Percentiles rank a stretch among this genome's conserved stretches.
These are phyloP conservation scores for Diospyros lotus DNA, from an alignment of 148 eudicot genomes.

Conservation along the genomic window DNA sequence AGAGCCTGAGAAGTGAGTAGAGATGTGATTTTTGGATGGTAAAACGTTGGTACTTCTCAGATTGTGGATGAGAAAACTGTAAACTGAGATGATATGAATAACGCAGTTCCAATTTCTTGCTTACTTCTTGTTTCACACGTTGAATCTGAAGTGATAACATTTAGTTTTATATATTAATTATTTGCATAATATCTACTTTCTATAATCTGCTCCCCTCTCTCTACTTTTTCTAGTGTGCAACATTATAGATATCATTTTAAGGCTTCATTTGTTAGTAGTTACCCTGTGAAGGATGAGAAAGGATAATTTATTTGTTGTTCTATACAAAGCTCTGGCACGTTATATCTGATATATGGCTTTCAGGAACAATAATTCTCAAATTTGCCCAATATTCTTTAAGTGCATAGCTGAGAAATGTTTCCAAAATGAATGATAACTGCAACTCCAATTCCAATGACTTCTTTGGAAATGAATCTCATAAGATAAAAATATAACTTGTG, in stretches of 20 bases:
- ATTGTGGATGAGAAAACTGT: slow-evolving; percentile 13
- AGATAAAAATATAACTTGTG: too few relatives aligned
- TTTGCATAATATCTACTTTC: neutral
- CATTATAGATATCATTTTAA: neutral
- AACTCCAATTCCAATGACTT: neutral
- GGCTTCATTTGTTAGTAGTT: neutral
- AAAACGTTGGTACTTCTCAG: slow-evolving; percentile 9
- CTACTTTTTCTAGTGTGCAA: neutral
- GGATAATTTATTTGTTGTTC: neutral
- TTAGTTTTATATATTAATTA: neutral
- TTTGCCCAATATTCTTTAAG: neutral
- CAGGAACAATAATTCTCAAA: neutral
- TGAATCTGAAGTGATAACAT: neutral
- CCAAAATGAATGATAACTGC: neutral
- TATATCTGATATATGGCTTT: too few relatives aligned
- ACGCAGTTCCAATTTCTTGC: slow-evolving; percentile 24
- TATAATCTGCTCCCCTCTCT: neutral
- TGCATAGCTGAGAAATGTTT: neutral
- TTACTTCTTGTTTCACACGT: slow-evolving; percentile 13
- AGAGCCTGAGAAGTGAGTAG: slow-evolving; percentile 25
- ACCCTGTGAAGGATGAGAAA: neutral
- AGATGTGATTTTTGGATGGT: neutral
- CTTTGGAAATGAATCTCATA: neutral
- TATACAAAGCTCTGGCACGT: neutral
- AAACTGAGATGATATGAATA: slow-evolving; percentile 26